Base-by-base conservation (phyloP, 768 basidiomycete genomes). In the Kwoniella sp. region DNA sequence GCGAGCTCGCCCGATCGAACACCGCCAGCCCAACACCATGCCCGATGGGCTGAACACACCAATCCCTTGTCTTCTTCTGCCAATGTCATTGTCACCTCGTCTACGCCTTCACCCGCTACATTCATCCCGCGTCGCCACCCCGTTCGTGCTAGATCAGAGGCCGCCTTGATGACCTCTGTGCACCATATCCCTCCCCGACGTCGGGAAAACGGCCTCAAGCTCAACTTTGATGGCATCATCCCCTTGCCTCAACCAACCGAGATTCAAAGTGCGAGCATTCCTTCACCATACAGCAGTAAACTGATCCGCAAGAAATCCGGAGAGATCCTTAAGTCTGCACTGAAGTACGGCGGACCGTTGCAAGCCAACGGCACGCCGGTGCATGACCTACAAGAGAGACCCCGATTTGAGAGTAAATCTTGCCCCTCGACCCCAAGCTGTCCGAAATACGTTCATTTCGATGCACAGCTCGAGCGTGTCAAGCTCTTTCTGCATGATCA, bases 401-500 rank as follows among this genome's bases (percentile, higher is more conserved):
- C 60, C 7, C 58, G 69, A 71, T 55, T 77, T 81, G 83, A 71
- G 77, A 83, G 74, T 10, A 76, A 80, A 48, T 91, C 89, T 78
- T 90, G 87, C 61, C 95, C 95, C 0, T 83, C 82, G 2, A 93
- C 92, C 2, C 94, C 94, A 0, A 69, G 65, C 12, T 87, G 85
- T 4, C 82, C 85, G 67, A 94, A 96, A 78, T 88, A 87, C 25
- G 95, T 99, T 9, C 92, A 96, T 74, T 99, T 99, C 65, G 91
- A 95, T 81, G 79, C 88, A 5, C 86, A 93, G 76, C 85, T 97
- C 57, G 95, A 96, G 79, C 90, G 92, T 60, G 90, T 98, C 66
- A 94, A 94, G 80, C 85, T 94, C 51, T 98, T 98, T 83, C 83
- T 94, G 60, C 88, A 94, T 13, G 90, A 92, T 81, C 95, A 98